A percentile compares a stretch with the other conserved stretches of the same genome.
Evolutionary conservation across 768 basidiomycete species (phyloP).

Genomic region (Zangia roseola): DNA sequence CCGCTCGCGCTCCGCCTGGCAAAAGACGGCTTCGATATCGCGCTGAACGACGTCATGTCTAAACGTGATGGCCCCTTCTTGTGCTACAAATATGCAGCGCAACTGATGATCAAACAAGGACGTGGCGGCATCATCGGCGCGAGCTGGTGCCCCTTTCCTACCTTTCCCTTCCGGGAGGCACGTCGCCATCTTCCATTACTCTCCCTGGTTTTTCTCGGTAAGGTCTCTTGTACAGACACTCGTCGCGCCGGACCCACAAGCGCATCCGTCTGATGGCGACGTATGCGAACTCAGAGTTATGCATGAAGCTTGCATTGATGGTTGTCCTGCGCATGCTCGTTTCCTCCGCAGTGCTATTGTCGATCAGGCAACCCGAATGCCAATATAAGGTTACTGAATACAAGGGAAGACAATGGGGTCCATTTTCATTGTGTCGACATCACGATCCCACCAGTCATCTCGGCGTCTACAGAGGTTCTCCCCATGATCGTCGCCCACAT

Average conservation of each 20-base stretch:
- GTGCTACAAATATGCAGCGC: too few relatives aligned
- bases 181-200: slow-evolving; percentile 18
- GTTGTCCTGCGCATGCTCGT: slow-evolving; percentile 4
- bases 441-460: slow-evolving; percentile 5
- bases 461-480: slow-evolving; percentile 1
- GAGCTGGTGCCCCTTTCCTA: slow-evolving; percentile 13
- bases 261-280: neutral
- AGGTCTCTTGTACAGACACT: slow-evolving; percentile 19
- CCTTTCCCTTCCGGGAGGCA: slow-evolving; percentile 14
- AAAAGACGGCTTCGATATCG: slow-evolving; percentile 19
- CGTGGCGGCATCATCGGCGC: slow-evolving; percentile 53
- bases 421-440: slow-evolving; percentile 16
- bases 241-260: slow-evolving; percentile 2
- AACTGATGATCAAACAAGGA: slow-evolving; percentile 30
- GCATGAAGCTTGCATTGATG: slow-evolving; percentile 13
- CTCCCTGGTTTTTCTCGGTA: neutral
- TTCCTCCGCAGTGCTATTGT: slow-evolving; percentile 14
- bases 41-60: slow-evolving; percentile 24
- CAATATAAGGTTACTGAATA: slow-evolving; percentile 11
- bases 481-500: slow-evolving; percentile 10
- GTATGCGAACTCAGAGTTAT: slow-evolving; percentile 12
- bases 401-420: neutral
- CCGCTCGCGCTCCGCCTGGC: slow-evolving; percentile 19
- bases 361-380: slow-evolving; percentile 9
- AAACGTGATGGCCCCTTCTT: slow-evolving; percentile 1